Evolutionary conservation across 306 rosid species (phyloP), one percentile per base, ranked within the genome.

Genomic region (apple (Malus domestica)): DNA sequence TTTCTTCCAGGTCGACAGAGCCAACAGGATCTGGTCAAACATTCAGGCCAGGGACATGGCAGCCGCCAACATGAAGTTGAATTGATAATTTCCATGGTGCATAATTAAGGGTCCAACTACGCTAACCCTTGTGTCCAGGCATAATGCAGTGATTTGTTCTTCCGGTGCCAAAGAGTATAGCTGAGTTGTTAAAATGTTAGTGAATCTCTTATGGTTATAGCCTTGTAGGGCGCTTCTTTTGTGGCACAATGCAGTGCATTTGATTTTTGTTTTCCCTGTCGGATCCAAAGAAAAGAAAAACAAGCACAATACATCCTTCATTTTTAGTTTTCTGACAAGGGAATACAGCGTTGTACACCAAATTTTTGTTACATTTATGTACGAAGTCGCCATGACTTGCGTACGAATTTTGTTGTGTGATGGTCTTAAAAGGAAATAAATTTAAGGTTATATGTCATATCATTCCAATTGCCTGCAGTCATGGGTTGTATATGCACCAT

Each of bases 1-100:
- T 67, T 80, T 59, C 80, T 79, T 25, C 69, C 89, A 91, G 98
- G 85, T 90, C 88, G 45, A 71, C 96, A 10, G 98, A 94, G 80
- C 96, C 97, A 64, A 77, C 81, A 0, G 94, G 98, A 76, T 80
- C 96, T 46, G 93, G 98, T 23, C 74, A 83, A 75, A 54, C 90
- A 22, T 94, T 74, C 83, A 82, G 72, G 72, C 96, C 98, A 27
- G 98, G 98, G 67, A 91, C 94, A n/a, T 91, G 98, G 98, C 96
- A 91, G 72, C 98, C 96, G 27, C 98, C 98, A 74, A 79, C 88
- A 46, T 92, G 89, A 94, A 75, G 44, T 64, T 15, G n/a, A 13
- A 59, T 16, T 59, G 35, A 16, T 59, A 38, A 23, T 59, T 58
- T 10, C 38, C 2, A 4, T 60, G 0, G 10, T 20, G 33, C 68